Evolutionary conservation across 805 yeast species (phyloP).

Genomic region (Danielia reshetovae): DNA sequence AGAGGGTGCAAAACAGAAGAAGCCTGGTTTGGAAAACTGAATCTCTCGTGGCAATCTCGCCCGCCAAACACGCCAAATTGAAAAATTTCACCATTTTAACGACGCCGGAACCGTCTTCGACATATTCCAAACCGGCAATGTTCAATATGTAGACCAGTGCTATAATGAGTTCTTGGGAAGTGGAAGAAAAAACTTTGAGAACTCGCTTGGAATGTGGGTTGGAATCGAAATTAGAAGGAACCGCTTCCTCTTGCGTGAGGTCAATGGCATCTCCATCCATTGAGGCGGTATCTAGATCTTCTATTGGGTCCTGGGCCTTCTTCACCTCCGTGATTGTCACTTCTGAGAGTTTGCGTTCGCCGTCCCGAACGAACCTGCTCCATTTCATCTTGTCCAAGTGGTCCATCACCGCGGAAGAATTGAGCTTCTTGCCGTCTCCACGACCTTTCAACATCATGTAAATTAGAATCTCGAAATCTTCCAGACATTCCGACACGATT

Average conservation of each 20-base stretch:
- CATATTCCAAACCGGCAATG: background rate
- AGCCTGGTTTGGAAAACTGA: too few relatives aligned
- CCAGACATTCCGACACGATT: constrained; percentile 2
- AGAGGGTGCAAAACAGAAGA: background rate
- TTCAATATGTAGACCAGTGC: background rate
- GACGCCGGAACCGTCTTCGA: background rate
- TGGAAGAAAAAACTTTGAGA: too few relatives aligned
- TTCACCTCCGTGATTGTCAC: constrained; percentile 9
- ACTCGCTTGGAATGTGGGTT: too few relatives aligned
- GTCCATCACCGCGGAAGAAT: constrained; percentile 15
- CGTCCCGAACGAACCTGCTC: constrained; percentile 6
- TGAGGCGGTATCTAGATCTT: too few relatives aligned
- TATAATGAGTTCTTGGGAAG: too few relatives aligned
- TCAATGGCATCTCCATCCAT: too few relatives aligned
- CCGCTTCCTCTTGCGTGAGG: too few relatives aligned
- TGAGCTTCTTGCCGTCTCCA: constrained; percentile 5
- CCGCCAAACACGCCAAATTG: background rate
- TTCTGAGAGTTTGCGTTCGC: constrained; percentile 19
- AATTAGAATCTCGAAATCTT: constrained; percentile 19
- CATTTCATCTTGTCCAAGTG: constrained; percentile 21
- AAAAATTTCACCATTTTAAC: background rate
- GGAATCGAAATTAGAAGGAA: too few relatives aligned
- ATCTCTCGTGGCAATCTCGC: too few relatives aligned
- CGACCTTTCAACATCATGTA: constrained; percentile 32
- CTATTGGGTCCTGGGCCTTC: too few relatives aligned